Percentiles rank a stretch among this genome's conserved stretches.
Conservation (phyloP, 2,329 filamentous ascomycete species). For the Rhynchosporium agropyri region DNA sequence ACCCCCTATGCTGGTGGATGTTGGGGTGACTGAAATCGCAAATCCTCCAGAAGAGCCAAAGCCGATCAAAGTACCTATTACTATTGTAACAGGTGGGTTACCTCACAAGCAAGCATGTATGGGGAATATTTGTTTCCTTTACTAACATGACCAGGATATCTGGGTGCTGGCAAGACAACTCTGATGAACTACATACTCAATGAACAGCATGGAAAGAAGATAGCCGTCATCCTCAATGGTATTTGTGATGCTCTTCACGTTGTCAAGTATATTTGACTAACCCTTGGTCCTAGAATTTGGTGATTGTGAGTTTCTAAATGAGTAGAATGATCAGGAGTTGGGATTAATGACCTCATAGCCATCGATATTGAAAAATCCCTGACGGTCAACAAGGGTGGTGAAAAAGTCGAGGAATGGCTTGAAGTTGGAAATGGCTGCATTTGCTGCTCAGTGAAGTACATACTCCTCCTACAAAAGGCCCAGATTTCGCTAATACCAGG, state of each 20-base stretch:
- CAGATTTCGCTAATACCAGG: constrained; percentile 19
- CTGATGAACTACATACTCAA: constrained; percentile 94
- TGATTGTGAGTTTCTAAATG: constrained; percentile 61
- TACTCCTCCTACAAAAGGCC: constrained; percentile 1
- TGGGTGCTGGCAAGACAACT: constrained; percentile 95
- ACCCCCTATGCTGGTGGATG: constrained; percentile 65
- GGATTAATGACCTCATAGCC: constrained; percentile 48
- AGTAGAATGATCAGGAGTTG: neutral
- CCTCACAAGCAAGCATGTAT: neutral
- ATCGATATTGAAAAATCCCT: constrained; percentile 95
- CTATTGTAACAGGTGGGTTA: constrained; percentile 73
- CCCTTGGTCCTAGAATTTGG: constrained; percentile 65
- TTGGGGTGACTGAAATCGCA: constrained; percentile 43
- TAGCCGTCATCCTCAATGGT: constrained; percentile 96
- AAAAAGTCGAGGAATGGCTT: constrained; percentile 90
- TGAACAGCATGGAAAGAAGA: constrained; percentile 94
- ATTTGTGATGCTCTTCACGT: constrained; percentile 41
- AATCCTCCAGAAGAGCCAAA: constrained; percentile 52
- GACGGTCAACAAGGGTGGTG: constrained; percentile 81
- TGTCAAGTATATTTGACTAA: constrained; percentile 23
- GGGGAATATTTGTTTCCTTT: constrained; percentile 11
- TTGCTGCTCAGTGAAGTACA: constrained; percentile 92
- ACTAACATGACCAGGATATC: constrained; percentile 66
- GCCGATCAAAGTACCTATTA: constrained; percentile 74
- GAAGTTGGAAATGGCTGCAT: constrained; percentile 96